A percentile compares a stretch with the other conserved stretches of the same genome.
Conservation (phyloP, 306 rosid species). For the Citrullus colocynthis region DNA sequence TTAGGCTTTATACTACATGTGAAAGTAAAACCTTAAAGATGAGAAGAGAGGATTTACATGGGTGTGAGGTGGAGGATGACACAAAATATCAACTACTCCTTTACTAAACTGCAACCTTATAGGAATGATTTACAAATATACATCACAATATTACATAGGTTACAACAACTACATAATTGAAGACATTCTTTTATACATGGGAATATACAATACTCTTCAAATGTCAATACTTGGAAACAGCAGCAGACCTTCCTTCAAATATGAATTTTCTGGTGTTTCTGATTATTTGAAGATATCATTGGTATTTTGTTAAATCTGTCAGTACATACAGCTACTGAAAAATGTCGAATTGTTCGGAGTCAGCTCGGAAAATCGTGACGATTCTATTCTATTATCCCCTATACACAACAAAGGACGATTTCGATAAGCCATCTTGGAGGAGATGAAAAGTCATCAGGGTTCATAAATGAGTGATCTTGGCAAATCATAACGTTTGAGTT, state of each 20-base stretch:
- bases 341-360: neutral
- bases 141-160: neutral
- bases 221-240: neutral
- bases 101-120: neutral
- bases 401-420: neutral
- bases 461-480: neutral
- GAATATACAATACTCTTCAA: constrained; percentile 4
- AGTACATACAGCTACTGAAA: neutral
- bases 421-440: neutral
- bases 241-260: constrained; percentile 4
- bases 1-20: neutral
- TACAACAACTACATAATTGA: neutral
- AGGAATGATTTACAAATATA: constrained; percentile 3
- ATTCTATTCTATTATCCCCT: neutral
- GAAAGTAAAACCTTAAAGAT: neutral
- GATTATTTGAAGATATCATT: neutral
- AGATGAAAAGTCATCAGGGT: neutral
- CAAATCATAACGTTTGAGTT: neutral
- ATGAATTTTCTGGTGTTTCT: constrained; percentile 5
- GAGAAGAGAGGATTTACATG: neutral
- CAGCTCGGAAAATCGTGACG: neutral
- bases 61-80: neutral
- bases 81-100: neutral
- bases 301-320: neutral
- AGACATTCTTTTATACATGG: neutral